Evolutionary conservation across 352 stramenopile genomes (phyloP), one percentile per base, ranked within the genome.

Genomic region (Phytophthora brassicae): DNA sequence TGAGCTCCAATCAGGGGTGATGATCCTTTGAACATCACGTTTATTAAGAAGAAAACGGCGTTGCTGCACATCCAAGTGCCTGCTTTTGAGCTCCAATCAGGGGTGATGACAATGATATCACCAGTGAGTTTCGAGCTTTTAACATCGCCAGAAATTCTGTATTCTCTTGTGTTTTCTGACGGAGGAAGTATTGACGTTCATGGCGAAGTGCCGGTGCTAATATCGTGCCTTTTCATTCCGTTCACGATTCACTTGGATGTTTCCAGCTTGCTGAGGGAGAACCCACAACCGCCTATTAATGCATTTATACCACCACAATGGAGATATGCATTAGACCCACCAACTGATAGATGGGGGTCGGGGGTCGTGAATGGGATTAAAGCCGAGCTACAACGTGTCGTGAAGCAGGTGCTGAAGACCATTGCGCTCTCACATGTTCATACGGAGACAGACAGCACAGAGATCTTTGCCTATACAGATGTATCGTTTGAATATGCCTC

Each of bases 391-490:
- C 70, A 89, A 41, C 69, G 59, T 31, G 58, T 92, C 19, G 67
- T 92, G 19, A 68, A 47, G 12, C 72, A 88, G 49, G 80, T 94
- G 26, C 51, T 94, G 22, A 84, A 87, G 53, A 91, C 83, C 1
- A 87, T 94, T 56, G 82, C 67, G 35, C 70, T 94, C 12, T 89
- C 83, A 1, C 71, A 90, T 55, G 78, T 92, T 48, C 80, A 86
- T 35, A 80, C 85, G 4, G 71, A 92, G 22, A 73, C 68, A 47
- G 75, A 89, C 43, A 43, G 68, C 9, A 39, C 72, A 19, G 76
- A 86, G 56, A 75, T 95, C 8, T 92, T 92, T 52, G 82, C 85
- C 12, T 95, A 86, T 44, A 91, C 86, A 3, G 84, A 93, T 53
- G 82, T 93, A 16, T 80, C 79, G 28, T 92, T 94, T 42, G 60